Evolutionary conservation across 768 basidiomycete genomes (phyloP).

Genomic region (Boletus coccyginus): DNA sequence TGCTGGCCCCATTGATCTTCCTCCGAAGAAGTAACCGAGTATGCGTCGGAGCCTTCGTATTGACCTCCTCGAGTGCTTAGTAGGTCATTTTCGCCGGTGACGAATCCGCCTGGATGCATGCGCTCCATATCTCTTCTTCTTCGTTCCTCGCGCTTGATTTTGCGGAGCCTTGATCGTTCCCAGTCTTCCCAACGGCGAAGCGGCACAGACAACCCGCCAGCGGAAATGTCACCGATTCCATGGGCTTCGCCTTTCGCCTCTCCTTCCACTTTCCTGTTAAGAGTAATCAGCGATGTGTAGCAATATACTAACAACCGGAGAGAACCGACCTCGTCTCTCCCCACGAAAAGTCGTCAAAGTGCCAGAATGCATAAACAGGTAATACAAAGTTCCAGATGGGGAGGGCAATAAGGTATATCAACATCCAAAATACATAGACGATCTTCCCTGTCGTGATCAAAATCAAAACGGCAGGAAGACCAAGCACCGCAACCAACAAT

Average conservation of each 20-base stretch:
- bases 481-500: constrained; percentile 86
- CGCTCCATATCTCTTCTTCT: constrained; percentile 81
- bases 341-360: constrained; percentile 99
- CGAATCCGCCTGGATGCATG: constrained; percentile 65
- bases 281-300: constrained; percentile 9
- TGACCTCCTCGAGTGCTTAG: constrained; percentile 57
- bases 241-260: constrained; percentile 81
- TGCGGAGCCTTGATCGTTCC: constrained; percentile 93
- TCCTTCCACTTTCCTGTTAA: constrained; percentile 86
- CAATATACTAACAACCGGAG: neutral
- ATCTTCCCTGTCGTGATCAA: constrained; percentile 92
- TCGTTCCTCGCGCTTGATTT: constrained; percentile 83
- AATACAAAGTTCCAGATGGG: constrained; percentile 96
- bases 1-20: constrained; percentile 96
- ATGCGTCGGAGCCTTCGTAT: constrained; percentile 77
- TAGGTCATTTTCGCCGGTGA: constrained; percentile 59
- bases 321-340: constrained; percentile 86
- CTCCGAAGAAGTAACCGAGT: constrained; percentile 82
- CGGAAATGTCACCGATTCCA: constrained; percentile 55
- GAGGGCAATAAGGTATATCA: constrained; percentile 87
- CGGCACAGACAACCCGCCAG: constrained; percentile 66
- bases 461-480: constrained; percentile 90
- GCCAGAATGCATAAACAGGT: constrained; percentile 97
- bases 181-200: constrained; percentile 99
- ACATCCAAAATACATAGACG: constrained; percentile 97